Base-by-base conservation (phyloP, 768 basidiomycete species). In the Trametes gibbosa region DNA sequence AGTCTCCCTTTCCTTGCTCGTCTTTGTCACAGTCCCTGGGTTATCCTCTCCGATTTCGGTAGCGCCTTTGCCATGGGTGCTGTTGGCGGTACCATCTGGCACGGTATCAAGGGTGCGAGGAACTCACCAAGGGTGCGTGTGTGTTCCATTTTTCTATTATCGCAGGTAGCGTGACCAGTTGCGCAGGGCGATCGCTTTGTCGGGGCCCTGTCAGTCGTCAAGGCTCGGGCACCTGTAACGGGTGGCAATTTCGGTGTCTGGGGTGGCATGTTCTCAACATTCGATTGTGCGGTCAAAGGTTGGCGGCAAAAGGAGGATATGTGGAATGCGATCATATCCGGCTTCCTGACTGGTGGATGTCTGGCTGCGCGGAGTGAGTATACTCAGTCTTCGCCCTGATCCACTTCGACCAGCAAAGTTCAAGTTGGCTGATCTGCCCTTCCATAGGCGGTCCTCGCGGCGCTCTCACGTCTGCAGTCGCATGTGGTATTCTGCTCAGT, bases 201-300 rank as follows among this genome's bases (percentile, higher is more conserved):
- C 50, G 96, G 96, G 42, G 95, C 96, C 37, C 78, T 98, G 59
- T 94, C 95, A 35, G 94, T 94, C 35, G 92, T 98, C 79, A 98
- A 98, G 79, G 95, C 97, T 23, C 85, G 97, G 56, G 96, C 97
- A 61, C 97, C 97, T 3, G 97, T 99, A 25, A 94, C 95, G 12
- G 97, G 97, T 50, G 97, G 96, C 27, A 96, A 98, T 76, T 97
- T 96, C 72, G 89, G 90, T 67, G 89, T 92, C 16, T 93, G 92
- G 90, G 92, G 96, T 71, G 97, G 96, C 65, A 90, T 99, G 86
- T 99, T 99, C 74, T 98, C 95, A 45, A 91, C 93, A 34, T 99
- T 97, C 66, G 97, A 98, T 74, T 99, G 97, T 73, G 95, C 95
- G 0, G 90, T 99, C 66, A 98, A 99, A 76, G 92, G 94, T 14